Evolutionary conservation across 78 protist species (phyloP), one percentile per base, ranked within the genome.

Genomic region (Cyanophora paradoxa): DNA sequence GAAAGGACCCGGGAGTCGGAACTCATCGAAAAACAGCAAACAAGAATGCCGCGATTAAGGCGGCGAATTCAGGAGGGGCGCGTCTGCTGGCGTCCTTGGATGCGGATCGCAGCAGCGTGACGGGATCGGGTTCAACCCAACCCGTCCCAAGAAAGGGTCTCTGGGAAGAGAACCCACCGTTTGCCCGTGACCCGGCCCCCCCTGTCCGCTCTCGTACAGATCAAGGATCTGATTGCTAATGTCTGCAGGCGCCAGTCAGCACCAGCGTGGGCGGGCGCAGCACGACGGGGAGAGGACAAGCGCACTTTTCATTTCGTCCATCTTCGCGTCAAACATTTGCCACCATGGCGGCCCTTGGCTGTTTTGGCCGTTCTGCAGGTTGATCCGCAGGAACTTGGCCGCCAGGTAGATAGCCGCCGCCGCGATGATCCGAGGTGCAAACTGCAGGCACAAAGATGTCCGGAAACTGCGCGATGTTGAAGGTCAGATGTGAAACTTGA

Each of bases 361-460:
- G 48, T 13, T 42, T 42, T 42, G 22, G 26, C 31, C 59, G 34
- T n/a, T 8, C 28, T 8, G 11, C 31, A 8, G 10, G 11, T 54
- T 17, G 34, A 16, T 16, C 11, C 13, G 19, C 59, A 17, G 11
- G 59, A 20, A 41, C 39, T 68, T 67, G 6, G 88, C 44, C 2
- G 86, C 86, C 37, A 83, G 37, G 41, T 67, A 63, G 44, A 87
- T 75, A 2, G 83, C 31, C 34, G 82, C 82, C 0, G 83, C 64
- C 1, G 92, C 83, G 33, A 87, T 81, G 24, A 79, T 37, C 40
- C 67, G 85, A 24, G 92, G 86, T 59, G 34, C 63, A 41, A 76
- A 85, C 44, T 79, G 91, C 34, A 87, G 66, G 41, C 89, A 74
- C 7, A 87, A 26, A 13, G 89, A 82, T 3, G 94, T 85, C 42